phyloP scores from a whole-genome alignment of 768 basidiomycete species.

The Tulasnella sp. region DNA sequence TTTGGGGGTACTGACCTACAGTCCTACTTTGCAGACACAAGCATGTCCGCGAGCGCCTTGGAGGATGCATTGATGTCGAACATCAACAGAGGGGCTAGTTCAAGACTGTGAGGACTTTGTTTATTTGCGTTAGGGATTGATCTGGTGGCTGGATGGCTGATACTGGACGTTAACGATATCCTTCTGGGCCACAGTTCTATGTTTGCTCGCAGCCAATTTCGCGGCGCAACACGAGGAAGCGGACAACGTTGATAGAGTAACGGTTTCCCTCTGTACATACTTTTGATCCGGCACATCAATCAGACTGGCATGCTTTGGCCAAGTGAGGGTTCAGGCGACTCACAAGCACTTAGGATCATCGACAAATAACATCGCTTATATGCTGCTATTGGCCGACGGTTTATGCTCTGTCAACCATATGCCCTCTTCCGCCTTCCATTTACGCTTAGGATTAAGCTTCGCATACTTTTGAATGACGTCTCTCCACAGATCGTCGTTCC shows the following conservation, averaged over 20 bases:
- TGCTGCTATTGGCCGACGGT: no score
- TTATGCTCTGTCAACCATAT: neutral
- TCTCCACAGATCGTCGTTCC: slow-evolving; percentile 4
- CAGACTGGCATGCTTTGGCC: no score
- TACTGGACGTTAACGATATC: no score
- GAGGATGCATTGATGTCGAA: slow-evolving; percentile 75
- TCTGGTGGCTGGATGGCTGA: no score
- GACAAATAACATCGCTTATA: no score
- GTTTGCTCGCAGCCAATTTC: slow-evolving; percentile 26
- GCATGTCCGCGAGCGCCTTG: slow-evolving; percentile 66
- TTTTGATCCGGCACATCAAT: no score
- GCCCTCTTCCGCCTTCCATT: neutral
- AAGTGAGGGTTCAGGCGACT: no score
- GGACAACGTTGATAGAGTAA: no score
- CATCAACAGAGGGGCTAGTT: slow-evolving; percentile 46
- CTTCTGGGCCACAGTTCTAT: slow-evolving; percentile 26
- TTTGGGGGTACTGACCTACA: neutral
- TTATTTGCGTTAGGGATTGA: no score
- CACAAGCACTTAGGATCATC: no score
- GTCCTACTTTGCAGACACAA: slow-evolving; percentile 41
- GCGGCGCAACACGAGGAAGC: no score
- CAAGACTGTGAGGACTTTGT: slow-evolving; percentile 50
- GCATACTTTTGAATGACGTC: neutral
- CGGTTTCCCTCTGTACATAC: no score
- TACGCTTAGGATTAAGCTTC: neutral